Evolutionary conservation across 345 rosid species (phyloP), one percentile per base, ranked within the genome.

Genomic region (Isatis tinctoria): DNA sequence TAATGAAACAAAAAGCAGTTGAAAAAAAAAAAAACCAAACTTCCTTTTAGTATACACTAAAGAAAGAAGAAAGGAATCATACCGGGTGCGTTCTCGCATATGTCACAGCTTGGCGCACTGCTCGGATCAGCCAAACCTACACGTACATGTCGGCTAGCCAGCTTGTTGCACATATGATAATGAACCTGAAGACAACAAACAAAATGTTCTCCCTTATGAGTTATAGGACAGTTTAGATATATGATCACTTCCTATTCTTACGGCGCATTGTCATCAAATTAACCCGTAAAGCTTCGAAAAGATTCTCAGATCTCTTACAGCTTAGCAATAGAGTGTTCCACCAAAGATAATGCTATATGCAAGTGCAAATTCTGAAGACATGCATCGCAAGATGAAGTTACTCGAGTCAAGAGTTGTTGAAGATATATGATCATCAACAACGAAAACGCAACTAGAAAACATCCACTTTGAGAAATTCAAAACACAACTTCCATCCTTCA

Each of bases 31-130:
- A 51, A 2, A 20, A n/a, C n/a, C 27, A 45, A 52, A 69, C 12
- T 24, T 51, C 18, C 11, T 8, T 10, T 20, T 8, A 3, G 6
- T 16, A 48, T 1, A 71, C 12, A 20, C 2, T 10, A 59, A 45
- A 60, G 35, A 49, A 14, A 74, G 62, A 60, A 59, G 43, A 65
- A 49, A 56, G 33, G 16, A n/a, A 30, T 44, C 68, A 47, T 73
- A 90, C 97, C 96, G 6, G 92, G 89, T 62, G 88, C 89, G 77
- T 85, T 87, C 81, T 89, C 97, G 47, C 98, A 93, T 10, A 89
- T 84, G 59, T 89, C 97, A 77, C 98, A 93, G 35, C 83, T 85
- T 9, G 92, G 90, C 56, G 84, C 85, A 65, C 78, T 84, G 26
- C 84, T 85, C 6, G 96, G 96, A 83, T 66, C 77, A 10, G 90